Evolutionary conservation across 306 rosid species (phyloP).

Genomic region (Sophora flavescens): DNA sequence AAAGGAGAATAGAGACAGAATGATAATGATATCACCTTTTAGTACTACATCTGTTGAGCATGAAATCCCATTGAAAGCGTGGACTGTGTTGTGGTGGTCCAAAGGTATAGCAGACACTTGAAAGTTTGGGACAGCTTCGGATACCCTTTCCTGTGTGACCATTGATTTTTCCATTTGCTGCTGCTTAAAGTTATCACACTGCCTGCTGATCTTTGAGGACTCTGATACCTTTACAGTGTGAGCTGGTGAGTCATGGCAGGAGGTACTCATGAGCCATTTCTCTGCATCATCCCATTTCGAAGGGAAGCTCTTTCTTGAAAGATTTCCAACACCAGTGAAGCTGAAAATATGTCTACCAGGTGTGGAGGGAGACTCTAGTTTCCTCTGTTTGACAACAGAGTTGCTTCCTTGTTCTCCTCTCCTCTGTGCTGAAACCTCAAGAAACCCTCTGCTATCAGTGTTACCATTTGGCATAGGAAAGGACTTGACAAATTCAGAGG

Average conservation of each 20-base stretch:
- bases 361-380: slow-evolving; percentile 78
- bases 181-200: slow-evolving; percentile 61
- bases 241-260: slow-evolving; percentile 89
- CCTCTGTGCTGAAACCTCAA: slow-evolving; percentile 61
- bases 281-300: slow-evolving; percentile 99
- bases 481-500: slow-evolving; percentile 94
- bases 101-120: slow-evolving; percentile 53
- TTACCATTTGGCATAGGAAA: slow-evolving; percentile 64
- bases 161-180: slow-evolving; percentile 68
- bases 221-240: slow-evolving; percentile 61
- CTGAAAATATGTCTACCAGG: slow-evolving; percentile 93
- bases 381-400: slow-evolving; percentile 62
- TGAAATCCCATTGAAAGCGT: slow-evolving; percentile 59
- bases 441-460: slow-evolving; percentile 51
- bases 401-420: slow-evolving; percentile 53
- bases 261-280: slow-evolving; percentile 83
- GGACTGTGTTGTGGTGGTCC: slow-evolving; percentile 60
- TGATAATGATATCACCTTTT: slow-evolving; percentile 72
- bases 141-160: slow-evolving; percentile 68
- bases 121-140: slow-evolving; percentile 61
- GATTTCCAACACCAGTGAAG: slow-evolving; percentile 64
- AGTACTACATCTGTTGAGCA: slow-evolving; percentile 68
- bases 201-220: slow-evolving; percentile 56
- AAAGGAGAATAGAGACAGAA: slow-evolving; percentile 22
- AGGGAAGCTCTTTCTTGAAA: slow-evolving; percentile 79